phyloP scores from a whole-genome alignment of 768 basidiomycete genomes.

The Boletus rubroflammeus region DNA sequence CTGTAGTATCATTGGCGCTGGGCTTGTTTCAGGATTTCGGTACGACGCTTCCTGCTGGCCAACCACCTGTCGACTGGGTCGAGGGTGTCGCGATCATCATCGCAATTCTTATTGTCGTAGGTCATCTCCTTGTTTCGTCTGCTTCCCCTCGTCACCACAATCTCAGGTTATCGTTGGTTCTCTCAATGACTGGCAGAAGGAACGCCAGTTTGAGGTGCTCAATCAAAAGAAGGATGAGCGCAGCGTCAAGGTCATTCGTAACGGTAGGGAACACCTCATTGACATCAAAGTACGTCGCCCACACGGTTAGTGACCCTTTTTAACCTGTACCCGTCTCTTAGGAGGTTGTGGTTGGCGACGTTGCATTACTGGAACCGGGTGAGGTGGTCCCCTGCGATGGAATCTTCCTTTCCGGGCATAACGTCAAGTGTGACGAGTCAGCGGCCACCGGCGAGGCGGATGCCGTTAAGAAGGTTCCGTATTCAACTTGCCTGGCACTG shows the following conservation, averaged over 20 bases:
- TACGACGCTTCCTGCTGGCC: constrained; percentile 47
- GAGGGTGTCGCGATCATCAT: constrained; percentile 86
- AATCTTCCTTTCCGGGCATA: constrained; percentile 88
- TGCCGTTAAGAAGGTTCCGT: constrained; percentile 84
- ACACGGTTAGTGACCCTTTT: background rate
- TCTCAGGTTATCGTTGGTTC: constrained; percentile 82
- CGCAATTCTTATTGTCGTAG: constrained; percentile 70
- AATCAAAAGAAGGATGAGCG: constrained; percentile 97
- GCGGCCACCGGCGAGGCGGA: constrained; percentile 97
- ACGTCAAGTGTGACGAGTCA: constrained; percentile 93
- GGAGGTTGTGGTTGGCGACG: constrained; percentile 92
- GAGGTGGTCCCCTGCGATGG: constrained; percentile 97
- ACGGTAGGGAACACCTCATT: constrained; percentile 64
- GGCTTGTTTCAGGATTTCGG: constrained; percentile 96
- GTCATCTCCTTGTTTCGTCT: constrained; percentile 18
- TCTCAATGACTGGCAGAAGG: constrained; percentile 98
- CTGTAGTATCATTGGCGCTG: constrained; percentile 87
- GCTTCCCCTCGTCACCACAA: background rate
- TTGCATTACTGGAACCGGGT: constrained; percentile 89
- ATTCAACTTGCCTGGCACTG: constrained; percentile 64
- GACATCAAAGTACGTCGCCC: constrained; percentile 67
- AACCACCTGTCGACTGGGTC: constrained; percentile 93
- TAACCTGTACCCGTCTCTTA: constrained; percentile 33
- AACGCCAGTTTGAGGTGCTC: constrained; percentile 87
- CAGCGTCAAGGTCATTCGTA: constrained; percentile 77